Conservation (phyloP, 2,329 filamentous ascomycete species). For the Phaeosphaeria sp. region DNA sequence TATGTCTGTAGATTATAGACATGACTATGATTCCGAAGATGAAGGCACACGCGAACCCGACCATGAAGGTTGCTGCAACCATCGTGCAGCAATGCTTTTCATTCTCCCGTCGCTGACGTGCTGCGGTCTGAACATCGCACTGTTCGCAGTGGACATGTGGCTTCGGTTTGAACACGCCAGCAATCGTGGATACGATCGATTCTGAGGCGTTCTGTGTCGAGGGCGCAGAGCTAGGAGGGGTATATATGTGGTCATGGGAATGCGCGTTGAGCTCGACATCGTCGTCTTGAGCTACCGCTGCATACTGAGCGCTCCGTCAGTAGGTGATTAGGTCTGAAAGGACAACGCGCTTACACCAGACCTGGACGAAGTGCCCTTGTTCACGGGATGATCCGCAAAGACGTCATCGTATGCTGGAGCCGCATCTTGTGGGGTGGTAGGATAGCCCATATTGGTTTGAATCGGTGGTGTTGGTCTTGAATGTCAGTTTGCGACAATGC, state of each 20-base stretch:
- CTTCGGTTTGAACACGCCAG: constrained; percentile 29
- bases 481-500: background rate
- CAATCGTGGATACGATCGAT: constrained; percentile 30
- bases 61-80: constrained; percentile 31
- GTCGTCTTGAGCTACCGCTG: constrained; percentile 32
- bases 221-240: constrained; percentile 7
- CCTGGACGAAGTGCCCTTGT: constrained; percentile 20
- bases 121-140: constrained; percentile 32
- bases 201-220: constrained; percentile 11
- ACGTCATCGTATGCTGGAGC: constrained; percentile 40
- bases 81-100: constrained; percentile 32
- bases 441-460: constrained; percentile 24
- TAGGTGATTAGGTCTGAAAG: background rate
- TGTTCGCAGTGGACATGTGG: constrained; percentile 35
- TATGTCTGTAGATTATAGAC: constrained; percentile 6
- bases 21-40: constrained; percentile 26
- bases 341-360: constrained; percentile 19
- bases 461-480: background rate
- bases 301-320: constrained; percentile 22
- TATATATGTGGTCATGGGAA: constrained; percentile 9
- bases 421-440: constrained; percentile 23
- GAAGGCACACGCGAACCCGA: constrained; percentile 23
- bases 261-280: constrained; percentile 30
- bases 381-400: constrained; percentile 30
- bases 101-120: constrained; percentile 22